Base-by-base conservation (phyloP, 441 rosid genomes). In the Syzygium malaccense region DNA sequence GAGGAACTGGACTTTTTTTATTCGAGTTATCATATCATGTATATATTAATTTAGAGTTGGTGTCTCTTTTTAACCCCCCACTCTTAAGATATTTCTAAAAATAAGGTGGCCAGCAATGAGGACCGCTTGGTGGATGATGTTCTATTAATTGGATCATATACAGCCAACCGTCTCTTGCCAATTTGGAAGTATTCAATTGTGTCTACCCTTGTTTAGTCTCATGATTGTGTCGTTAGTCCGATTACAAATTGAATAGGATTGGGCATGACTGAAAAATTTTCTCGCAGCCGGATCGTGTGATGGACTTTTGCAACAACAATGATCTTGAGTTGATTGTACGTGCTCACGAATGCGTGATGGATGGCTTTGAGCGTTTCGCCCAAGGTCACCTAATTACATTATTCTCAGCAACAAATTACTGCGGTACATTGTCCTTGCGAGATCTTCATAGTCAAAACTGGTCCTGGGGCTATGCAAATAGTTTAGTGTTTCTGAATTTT, bases 321-420 rank as follows among this genome's bases (percentile, higher is more conserved):
- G 99, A 98, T 91, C 99, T 98, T 88, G 99, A 98, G 92, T 91
- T 98, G 92, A 98, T 98, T 91, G 99, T 98, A 32, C 97, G 99
- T 84, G 99, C 99, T 55, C 99, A 98, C 87, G 99, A 98, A 92
- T 98, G 99, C 58, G 99, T 98, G 90, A 98, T 98, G 99, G 99
- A 98, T 87, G 99, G 99, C 64, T 98, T 98, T 86, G 99, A 97
- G 95, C 99, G 99, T 55, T 97, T 98, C 57, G 99, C 99, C 13
- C 99, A 98, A 85, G 99, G 99, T 86, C 99, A 97, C 93, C 93
- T 98, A 86, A 98, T 98, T 90, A 98, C 99, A 8, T 98, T 98
- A 91, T 98, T 98, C 92, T 98, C 99, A 1, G 99, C 99, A 48
- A 98, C 99, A 88, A 98, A 98, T 89, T 98, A 98, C 90, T 98